Percentiles rank a stretch among this genome's conserved stretches.
phyloP scores from a whole-genome alignment of 2,329 filamentous ascomycete genomes.

The Fusarium sp. region DNA sequence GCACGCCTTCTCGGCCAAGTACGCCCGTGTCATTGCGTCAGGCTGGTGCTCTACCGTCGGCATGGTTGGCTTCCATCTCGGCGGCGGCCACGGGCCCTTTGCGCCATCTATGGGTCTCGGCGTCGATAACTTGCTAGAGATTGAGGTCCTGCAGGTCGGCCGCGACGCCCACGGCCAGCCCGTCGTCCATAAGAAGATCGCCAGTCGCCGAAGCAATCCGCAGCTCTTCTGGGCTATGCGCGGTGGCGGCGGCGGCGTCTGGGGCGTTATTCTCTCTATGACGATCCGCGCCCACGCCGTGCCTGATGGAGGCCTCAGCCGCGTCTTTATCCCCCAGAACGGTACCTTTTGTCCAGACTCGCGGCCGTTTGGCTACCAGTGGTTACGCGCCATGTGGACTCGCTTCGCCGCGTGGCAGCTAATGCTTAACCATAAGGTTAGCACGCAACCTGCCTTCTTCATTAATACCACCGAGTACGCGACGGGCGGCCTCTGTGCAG shows the following conservation, averaged over 20 bases:
- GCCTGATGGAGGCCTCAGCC: constrained; percentile 20
- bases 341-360: constrained; percentile 16
- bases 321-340: constrained; percentile 14
- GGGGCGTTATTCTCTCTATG: constrained; percentile 57
- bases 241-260: constrained; percentile 60
- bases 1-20: constrained; percentile 10
- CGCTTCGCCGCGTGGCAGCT: constrained; percentile 24
- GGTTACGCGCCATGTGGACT: constrained; percentile 25
- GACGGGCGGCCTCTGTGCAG: constrained; percentile 7
- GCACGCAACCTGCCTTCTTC: constrained; percentile 18
- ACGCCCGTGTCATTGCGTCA: constrained; percentile 3
- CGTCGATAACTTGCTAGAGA: constrained; percentile 21
- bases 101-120: constrained; percentile 21
- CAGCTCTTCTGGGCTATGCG: constrained; percentile 63
- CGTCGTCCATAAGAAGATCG: constrained; percentile 20
- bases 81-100: constrained; percentile 19
- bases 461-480: constrained; percentile 9
- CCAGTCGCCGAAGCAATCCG: constrained; percentile 45
- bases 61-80: constrained; percentile 18
- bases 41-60: constrained; percentile 15
- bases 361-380: constrained; percentile 19
- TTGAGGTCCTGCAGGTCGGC: constrained; percentile 21
- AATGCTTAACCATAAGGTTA: constrained; percentile 17
- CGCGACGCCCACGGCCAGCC: constrained; percentile 3
- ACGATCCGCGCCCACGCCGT: constrained; percentile 56